phyloP scores from a whole-genome alignment of 2,329 filamentous ascomycete species.

The Ambrosiella beaveri region DNA sequence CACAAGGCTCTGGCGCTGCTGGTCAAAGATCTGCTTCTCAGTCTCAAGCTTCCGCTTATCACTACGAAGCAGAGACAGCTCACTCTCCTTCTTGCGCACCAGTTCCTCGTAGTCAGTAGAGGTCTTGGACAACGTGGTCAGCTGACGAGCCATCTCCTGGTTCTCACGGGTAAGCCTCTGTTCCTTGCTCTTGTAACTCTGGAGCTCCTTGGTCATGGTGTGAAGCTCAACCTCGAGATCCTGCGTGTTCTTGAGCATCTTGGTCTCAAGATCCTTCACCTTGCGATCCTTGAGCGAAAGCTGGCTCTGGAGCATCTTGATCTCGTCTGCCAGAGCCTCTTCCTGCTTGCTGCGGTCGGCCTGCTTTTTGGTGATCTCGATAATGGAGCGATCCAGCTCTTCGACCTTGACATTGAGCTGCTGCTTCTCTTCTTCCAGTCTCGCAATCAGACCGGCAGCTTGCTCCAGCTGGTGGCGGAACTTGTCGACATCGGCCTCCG shows the following conservation, averaged over 20 bases:
- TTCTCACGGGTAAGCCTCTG: conserved; percentile 67
- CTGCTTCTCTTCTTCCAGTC: conserved; percentile 73
- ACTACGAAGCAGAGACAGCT: conserved; percentile 65
- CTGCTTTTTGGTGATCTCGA: conserved; percentile 51
- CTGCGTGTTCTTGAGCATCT: conserved; percentile 70
- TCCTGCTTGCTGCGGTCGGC: conserved; percentile 62
- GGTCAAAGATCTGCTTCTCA: conserved; percentile 61
- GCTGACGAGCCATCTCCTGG: conserved; percentile 63
- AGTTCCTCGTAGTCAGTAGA: conserved; percentile 93
- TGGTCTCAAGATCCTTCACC: conserved; percentile 67
- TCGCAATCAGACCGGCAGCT: conserved; percentile 70
- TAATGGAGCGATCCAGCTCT: conserved; percentile 53
- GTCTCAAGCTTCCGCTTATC: conserved; percentile 72
- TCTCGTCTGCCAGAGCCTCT: conserved; percentile 59
- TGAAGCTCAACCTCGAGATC: conserved; percentile 76
- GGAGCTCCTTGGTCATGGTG: conserved; percentile 61
- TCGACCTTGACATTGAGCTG: conserved; percentile 50
- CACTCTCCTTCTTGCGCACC: conserved; percentile 84
- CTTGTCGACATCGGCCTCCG: conserved; percentile 67
- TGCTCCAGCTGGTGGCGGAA: conserved; percentile 76
- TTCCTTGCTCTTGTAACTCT: conserved; percentile 54
- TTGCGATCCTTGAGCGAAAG: conserved; percentile 79
- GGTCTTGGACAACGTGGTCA: conserved; percentile 73
- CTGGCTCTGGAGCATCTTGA: conserved; percentile 84
- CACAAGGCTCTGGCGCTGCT: conserved; percentile 54